Evolutionary conservation across 257 asterid genomes (phyloP).

Genomic region (Solanum acaule): DNA sequence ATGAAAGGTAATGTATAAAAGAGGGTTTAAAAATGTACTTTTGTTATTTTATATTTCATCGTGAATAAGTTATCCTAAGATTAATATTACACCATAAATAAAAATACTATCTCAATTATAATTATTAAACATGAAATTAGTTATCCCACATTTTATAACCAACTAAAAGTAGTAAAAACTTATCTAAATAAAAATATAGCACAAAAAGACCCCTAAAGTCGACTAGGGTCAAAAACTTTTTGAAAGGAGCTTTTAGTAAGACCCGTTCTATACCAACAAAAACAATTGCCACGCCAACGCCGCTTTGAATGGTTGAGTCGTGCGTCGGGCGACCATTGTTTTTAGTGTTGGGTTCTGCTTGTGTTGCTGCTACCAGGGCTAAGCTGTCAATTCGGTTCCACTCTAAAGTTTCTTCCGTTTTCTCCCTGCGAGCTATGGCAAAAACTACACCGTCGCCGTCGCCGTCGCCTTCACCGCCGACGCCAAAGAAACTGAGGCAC

Average conservation of each 20-base stretch:
- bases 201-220: too few species aligned
- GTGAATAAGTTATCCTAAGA: too few species aligned
- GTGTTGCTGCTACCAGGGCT: background rate
- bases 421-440: background rate
- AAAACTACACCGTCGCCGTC: background rate
- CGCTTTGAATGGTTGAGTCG: background rate
- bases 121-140: background rate
- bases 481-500: conserved; percentile 66
- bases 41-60: too few species aligned
- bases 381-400: background rate
- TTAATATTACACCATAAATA: too few species aligned
- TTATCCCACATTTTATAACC: background rate
- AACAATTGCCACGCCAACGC: background rate
- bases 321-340: background rate
- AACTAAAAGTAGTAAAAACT: too few species aligned
- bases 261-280: background rate
- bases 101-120: too few species aligned
- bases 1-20: too few species aligned
- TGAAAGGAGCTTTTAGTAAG: background rate
- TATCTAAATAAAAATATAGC: too few species aligned
- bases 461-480: conserved; percentile 30
- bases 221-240: background rate
- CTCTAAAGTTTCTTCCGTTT: background rate
- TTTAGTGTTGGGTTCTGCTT: background rate
- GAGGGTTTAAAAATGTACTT: too few species aligned